Base-by-base conservation (phyloP, 108 stramenopile genomes). In the Nitzschia sp. region DNA sequence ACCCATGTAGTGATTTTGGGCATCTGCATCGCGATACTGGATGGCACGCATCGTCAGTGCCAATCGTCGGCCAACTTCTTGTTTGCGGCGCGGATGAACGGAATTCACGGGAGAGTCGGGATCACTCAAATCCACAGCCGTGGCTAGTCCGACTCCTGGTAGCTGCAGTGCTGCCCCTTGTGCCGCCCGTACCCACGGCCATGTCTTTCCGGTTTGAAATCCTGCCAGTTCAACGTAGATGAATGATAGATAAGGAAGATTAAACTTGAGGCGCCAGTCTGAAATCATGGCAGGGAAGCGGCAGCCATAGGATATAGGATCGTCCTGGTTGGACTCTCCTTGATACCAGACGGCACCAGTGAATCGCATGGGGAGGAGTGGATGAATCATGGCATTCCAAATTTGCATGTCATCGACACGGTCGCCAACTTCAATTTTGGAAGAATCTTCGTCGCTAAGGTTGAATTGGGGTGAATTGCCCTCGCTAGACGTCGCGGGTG, bases 321-420 rank as follows among this genome's bases (percentile, higher is more conserved):
- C 59, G n/a, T 34, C 30, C 11, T 28, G 60, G 51, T 76, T 67
- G 17, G 75, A 46, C 49, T 76, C 75, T 31, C 75, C 75, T 35
- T 76, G 75, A 56, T 76, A 76, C 75, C 75, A 76, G 4, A 70
- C 24, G 1, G 42, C 31, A 0, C 46, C 75, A 21, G 54, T 25
- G 19, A 76, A 64, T 9, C 62, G 26, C 69, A 70, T 70, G 5
- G 46, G 38, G 26, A 59, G 17, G 24, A 70, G 28, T 25, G 76
- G 76, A 66, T 71, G 55, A 49, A 77, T 77, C 76, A 77, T 77
- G 25, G 55, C 76, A 49, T 76, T 70, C 61, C 62, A 76, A 1
- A 76, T n/a, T 34, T 45, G 31, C 28, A 32, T 65, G 8, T 21
- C 3, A 18, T 48, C 9, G 11, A 24, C 19, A 24, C 38, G 36